A percentile compares a stretch with the other conserved stretches of the same genome.
phyloP scores from a whole-genome alignment of 2,329 filamentous ascomycete species.

The Pseudocercospora crystallina region DNA sequence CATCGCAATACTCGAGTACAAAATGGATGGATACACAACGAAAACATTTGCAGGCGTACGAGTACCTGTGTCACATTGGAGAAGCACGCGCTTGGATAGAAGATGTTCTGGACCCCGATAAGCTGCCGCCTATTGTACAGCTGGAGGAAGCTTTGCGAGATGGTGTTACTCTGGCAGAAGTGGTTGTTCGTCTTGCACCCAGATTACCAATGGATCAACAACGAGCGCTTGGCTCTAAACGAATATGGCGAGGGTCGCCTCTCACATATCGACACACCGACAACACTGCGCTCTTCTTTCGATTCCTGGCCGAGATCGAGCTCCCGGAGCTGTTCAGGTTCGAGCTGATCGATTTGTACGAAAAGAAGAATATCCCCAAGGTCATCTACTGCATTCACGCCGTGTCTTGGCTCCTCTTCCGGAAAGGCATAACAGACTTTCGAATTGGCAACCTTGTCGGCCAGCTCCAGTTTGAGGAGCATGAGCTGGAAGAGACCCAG shows the following conservation, averaged over 20 bases:
- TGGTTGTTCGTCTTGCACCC: conserved; percentile 85
- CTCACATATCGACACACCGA: conserved; percentile 95
- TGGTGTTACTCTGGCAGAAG: conserved; percentile 89
- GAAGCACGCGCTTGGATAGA: conserved; percentile 99
- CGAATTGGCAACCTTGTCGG: conserved; percentile 95
- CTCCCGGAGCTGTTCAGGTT: conserved; percentile 95
- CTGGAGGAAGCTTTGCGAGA: conserved; percentile 89
- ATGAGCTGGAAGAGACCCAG: conserved; percentile 94
- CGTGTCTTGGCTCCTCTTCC: conserved; percentile 92
- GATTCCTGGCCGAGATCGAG: conserved; percentile 86
- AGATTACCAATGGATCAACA: conserved; percentile 58
- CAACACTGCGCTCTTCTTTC: conserved; percentile 96
- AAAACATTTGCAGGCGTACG: conserved; percentile 93
- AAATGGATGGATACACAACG: conserved; percentile 99
- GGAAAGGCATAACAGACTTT: conserved; percentile 92
- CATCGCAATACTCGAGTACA: conserved; percentile 60
- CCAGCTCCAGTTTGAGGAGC: conserved; percentile 94
- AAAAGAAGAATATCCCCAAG: conserved; percentile 99
- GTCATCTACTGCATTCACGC: conserved; percentile 99
- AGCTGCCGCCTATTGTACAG: conserved; percentile 88
- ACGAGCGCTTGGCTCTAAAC: conserved; percentile 38
- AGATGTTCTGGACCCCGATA: conserved; percentile 72
- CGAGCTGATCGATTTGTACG: conserved; percentile 94
- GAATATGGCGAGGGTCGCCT: conserved; percentile 82
- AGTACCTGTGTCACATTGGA: conserved; percentile 97